Conservation (phyloP, 169 alveolate genomes). For the Cryptosporidium canis region DNA sequence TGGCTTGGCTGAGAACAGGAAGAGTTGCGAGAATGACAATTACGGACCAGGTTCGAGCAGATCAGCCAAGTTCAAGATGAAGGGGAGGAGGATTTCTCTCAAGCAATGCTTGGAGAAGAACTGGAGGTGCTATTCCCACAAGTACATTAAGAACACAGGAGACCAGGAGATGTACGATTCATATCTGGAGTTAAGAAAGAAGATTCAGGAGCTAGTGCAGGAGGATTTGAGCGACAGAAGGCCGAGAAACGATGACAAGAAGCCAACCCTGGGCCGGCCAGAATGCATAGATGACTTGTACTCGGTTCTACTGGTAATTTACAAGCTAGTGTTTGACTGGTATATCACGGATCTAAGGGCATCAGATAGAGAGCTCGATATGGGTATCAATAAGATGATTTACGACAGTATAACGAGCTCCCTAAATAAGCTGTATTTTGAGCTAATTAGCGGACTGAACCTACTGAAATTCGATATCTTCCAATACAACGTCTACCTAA, state of each 20-base stretch:
- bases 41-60: neutral
- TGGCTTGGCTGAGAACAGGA: neutral
- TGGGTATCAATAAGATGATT: conserved; percentile 38
- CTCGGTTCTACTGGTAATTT: neutral
- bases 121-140: conserved; percentile 63
- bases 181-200: neutral
- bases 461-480: conserved; percentile 19
- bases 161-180: conserved; percentile 58
- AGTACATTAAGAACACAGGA: conserved; percentile 25
- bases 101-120: conserved; percentile 6
- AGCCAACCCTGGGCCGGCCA: neutral
- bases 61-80: neutral
- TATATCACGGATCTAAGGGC: conserved; percentile 1
- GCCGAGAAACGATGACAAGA: neutral
- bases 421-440: neutral
- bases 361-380: neutral
- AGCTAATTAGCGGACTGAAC: neutral
- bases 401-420: neutral
- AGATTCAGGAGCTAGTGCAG: neutral
- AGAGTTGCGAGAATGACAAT: neutral
- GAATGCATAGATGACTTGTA: conserved; percentile 33
- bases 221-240: neutral
- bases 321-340: conserved; percentile 20
- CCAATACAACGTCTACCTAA: conserved; percentile 12
- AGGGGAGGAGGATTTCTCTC: neutral